These are phyloP conservation scores for Dryas octopetala DNA, from an alignment of 306 rosid genomes.

Conservation along the genomic window DNA sequence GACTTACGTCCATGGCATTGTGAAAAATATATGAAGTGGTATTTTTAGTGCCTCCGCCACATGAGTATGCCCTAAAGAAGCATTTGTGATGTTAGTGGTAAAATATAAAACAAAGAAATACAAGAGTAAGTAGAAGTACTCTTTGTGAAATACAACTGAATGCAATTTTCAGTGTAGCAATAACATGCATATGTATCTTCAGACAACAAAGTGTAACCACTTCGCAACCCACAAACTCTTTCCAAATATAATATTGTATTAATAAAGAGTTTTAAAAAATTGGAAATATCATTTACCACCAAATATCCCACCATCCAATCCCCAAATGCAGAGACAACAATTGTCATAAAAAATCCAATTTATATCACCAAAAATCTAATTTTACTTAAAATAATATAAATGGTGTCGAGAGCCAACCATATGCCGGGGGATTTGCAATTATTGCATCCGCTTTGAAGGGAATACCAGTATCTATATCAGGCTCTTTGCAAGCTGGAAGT, in stretches of 20 bases:
- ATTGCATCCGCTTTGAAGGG: constrained; percentile 88
- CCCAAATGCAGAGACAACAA: neutral
- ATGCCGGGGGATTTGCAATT: constrained; percentile 98
- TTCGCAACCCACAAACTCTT: neutral
- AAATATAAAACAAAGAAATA: constrained; percentile 13
- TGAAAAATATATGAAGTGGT: constrained; percentile 95
- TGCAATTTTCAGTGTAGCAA: neutral
- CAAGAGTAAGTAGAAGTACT: neutral
- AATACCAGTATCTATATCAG: constrained; percentile 78
- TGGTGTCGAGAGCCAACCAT: constrained; percentile 55
- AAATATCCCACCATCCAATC: neutral
- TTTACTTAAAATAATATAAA: neutral
- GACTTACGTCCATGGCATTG: constrained; percentile 99
- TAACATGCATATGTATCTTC: neutral
- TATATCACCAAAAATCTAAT: neutral
- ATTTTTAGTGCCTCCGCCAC: constrained; percentile 95
- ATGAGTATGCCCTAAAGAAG: constrained; percentile 82
- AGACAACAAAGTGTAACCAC: neutral
- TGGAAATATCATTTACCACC: neutral
- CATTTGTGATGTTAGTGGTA: constrained; percentile 28
- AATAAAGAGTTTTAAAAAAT: neutral
- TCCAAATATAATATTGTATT: neutral
- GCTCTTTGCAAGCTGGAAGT: constrained; percentile 89
- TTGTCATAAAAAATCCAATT: neutral
- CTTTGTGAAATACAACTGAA: neutral